A percentile compares a stretch with the other conserved stretches of the same genome.
Evolutionary conservation across 352 stramenopile species (phyloP).

Genomic region (Phytophthora podocarpi): DNA sequence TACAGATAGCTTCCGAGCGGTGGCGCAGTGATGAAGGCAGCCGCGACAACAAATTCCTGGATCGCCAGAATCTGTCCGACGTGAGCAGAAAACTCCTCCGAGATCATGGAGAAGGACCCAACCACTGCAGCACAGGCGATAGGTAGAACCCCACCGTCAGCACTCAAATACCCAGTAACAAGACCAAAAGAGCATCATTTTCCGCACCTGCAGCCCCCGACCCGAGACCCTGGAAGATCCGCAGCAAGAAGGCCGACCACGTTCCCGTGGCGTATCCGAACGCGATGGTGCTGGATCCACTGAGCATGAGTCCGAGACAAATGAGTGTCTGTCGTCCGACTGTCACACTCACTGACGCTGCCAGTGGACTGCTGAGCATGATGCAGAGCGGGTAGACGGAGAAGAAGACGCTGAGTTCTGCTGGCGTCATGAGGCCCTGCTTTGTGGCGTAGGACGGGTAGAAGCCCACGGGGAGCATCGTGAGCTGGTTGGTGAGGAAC

Average conservation of each 20-base stretch:
- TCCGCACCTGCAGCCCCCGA: constrained; percentile 50
- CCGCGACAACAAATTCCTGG: constrained; percentile 72
- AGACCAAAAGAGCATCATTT: not conserved
- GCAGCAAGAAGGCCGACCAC: constrained; percentile 48
- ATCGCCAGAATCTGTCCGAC: constrained; percentile 62
- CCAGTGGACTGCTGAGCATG: constrained; percentile 73
- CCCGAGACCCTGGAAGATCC: constrained; percentile 64
- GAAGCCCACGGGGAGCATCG: constrained; percentile 76
- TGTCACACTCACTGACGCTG: constrained; percentile 43
- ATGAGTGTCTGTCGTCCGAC: constrained; percentile 70
- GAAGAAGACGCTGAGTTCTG: constrained; percentile 72
- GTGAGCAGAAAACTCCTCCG: constrained; percentile 60
- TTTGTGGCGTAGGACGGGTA: constrained; percentile 63
- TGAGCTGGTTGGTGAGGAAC: constrained; percentile 79
- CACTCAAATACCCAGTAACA: not conserved
- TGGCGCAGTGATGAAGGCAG: constrained; percentile 64
- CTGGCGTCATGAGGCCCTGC: constrained; percentile 47
- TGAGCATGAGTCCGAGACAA: constrained; percentile 70
- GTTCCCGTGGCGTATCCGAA: constrained; percentile 61
- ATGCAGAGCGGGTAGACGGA: constrained; percentile 75
- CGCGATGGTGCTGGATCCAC: constrained; percentile 61
- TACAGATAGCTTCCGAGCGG: constrained; percentile 64
- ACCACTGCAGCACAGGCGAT: constrained; percentile 42
- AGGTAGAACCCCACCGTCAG: not conserved
- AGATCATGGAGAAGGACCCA: constrained; percentile 68